Conservation (phyloP, 2,329 filamentous ascomycete species). For the Aspergillus brunneoviolaceus region DNA sequence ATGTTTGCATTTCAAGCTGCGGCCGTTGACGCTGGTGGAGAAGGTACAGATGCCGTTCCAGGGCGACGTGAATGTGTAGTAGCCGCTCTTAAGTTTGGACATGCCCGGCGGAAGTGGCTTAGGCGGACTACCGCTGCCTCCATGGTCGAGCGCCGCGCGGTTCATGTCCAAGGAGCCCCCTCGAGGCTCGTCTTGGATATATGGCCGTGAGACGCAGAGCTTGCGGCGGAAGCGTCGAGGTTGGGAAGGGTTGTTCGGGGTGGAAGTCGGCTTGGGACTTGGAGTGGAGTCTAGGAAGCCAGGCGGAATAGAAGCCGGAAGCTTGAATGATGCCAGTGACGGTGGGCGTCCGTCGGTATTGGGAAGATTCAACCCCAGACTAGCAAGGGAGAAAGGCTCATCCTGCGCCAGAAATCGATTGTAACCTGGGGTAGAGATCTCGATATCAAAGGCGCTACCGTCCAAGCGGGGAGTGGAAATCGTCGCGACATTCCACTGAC, state of each 20-base stretch:
- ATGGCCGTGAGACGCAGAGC: conserved; percentile 33
- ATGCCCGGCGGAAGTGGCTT: conserved; percentile 10
- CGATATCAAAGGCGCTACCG: conserved; percentile 48
- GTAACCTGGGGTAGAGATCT: conserved; percentile 61
- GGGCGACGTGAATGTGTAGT: conserved; percentile 77
- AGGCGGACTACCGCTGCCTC: conserved; percentile 14
- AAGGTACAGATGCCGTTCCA: conserved; percentile 91
- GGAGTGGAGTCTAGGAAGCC: not conserved
- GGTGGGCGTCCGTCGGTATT: conserved; percentile 11
- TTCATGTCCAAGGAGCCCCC: conserved; percentile 19
- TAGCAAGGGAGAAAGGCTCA: conserved; percentile 36
- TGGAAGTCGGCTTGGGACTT: conserved; percentile 2
- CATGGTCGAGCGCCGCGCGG: conserved; percentile 21
- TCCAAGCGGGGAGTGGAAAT: conserved; percentile 48
- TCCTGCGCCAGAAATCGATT: conserved; percentile 52
- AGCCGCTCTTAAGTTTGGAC: conserved; percentile 38
- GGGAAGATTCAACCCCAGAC: conserved; percentile 28
- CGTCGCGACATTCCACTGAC: conserved; percentile 74
- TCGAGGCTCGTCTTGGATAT: conserved; percentile 19
- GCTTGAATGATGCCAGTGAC: conserved; percentile 11
- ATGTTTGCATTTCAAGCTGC: conserved; percentile 73
- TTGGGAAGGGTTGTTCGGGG: conserved; percentile 17
- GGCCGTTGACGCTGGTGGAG: conserved; percentile 71
- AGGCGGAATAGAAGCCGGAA: conserved; percentile 1
- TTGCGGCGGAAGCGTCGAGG: conserved; percentile 35